These are phyloP conservation scores for Cryphonectria parasitica DNA, from an alignment of 2,329 filamentous ascomycete genomes.

Conservation along the genomic window DNA sequence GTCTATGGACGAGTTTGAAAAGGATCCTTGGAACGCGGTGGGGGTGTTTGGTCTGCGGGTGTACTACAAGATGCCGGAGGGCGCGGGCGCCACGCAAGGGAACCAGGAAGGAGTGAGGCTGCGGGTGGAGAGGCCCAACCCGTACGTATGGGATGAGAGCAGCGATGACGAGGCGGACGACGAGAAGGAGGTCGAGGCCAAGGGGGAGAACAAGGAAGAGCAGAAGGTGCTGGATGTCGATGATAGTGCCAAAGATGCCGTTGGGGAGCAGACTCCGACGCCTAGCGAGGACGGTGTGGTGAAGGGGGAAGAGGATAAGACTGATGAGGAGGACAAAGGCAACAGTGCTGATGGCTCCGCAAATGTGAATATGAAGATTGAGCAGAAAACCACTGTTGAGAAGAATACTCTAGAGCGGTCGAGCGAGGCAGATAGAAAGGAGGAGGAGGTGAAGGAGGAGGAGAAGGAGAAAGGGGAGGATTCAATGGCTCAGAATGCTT, in stretches of 20 bases:
- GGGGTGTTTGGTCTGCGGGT: slow-evolving; percentile 63
- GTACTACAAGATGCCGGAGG: slow-evolving; percentile 50
- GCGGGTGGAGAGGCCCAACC: slow-evolving; percentile 35
- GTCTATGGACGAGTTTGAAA: slow-evolving; percentile 51
- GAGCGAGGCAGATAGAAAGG: slow-evolving; percentile 16
- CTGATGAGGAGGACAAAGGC: neutral
- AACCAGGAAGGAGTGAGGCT: slow-evolving; percentile 34
- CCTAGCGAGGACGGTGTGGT: slow-evolving; percentile 16
- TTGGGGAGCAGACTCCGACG: slow-evolving; percentile 17
- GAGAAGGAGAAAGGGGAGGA: slow-evolving; percentile 25
- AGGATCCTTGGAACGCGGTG: slow-evolving; percentile 65
- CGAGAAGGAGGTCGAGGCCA: slow-evolving; percentile 25
- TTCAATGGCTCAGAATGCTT: slow-evolving; percentile 17
- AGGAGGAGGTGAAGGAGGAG: slow-evolving; percentile 22
- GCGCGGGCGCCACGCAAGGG: slow-evolving; percentile 18
- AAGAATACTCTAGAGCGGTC: neutral
- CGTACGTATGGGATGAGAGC: slow-evolving; percentile 28
- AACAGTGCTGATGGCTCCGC: slow-evolving; percentile 1
- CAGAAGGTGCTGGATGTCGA: slow-evolving; percentile 38
- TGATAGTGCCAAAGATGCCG: slow-evolving; percentile 39
- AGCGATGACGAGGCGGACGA: slow-evolving; percentile 36
- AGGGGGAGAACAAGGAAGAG: slow-evolving; percentile 24
- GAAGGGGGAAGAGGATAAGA: slow-evolving; percentile 1
- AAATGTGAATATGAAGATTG: neutral
- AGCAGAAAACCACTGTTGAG: neutral